These are phyloP conservation scores for Lentinula raphanica DNA, from an alignment of 768 basidiomycete genomes.

Conservation along the genomic window DNA sequence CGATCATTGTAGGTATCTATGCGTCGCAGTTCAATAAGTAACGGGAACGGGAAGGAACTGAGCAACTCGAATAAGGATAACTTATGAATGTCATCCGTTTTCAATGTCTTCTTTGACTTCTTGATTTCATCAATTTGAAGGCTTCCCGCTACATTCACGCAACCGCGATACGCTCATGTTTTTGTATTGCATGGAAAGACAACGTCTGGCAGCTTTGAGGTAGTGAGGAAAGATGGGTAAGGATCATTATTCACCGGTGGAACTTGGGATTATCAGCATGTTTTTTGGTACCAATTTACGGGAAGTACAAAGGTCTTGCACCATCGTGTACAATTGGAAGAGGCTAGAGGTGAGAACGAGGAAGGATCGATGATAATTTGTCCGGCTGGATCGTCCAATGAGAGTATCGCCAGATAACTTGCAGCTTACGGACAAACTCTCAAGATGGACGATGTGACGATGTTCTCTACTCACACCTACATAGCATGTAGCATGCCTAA, in stretches of 20 bases:
- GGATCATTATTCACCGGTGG: background rate
- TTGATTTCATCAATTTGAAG: slow-evolving; percentile 1
- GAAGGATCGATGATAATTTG: no score
- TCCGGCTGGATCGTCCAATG: no score
- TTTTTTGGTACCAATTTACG: background rate
- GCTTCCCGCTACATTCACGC: background rate
- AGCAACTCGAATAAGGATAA: background rate
- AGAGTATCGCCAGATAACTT: no score
- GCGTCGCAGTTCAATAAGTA: background rate
- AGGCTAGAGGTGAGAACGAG: no score
- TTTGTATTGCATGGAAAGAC: background rate
- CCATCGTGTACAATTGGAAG: no score
- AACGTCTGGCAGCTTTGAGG: background rate
- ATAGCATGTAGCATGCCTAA: no score
- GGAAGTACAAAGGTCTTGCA: background rate
- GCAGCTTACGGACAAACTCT: no score
- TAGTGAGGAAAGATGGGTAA: background rate
- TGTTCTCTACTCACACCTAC: no score
- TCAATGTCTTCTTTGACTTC: background rate
- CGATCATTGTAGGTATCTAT: background rate
- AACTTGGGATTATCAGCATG: background rate
- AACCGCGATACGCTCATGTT: background rate
- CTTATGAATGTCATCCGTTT: background rate
- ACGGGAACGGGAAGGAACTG: background rate
- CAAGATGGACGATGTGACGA: no score